Evolutionary conservation across 2,329 filamentous ascomycete species (phyloP), one percentile per base, ranked within the genome.

Genomic region (Alternaria triticina): DNA sequence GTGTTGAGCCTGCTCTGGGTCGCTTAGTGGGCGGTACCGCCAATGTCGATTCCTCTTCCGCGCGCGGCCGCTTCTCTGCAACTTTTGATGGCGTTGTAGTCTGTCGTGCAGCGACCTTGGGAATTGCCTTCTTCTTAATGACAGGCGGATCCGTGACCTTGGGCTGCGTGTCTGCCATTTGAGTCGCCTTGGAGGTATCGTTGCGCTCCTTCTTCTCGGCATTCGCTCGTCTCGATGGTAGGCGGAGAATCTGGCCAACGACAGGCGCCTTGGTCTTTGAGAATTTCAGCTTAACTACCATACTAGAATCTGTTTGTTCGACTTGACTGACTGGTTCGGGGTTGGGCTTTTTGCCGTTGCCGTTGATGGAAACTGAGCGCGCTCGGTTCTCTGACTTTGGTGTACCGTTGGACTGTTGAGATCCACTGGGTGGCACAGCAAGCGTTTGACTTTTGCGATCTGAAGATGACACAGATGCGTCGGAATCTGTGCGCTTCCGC

Each of bases 261-360:
- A 82, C 81, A 57, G 82, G 82, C 45, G 78, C 77, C 69, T 84
- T 83, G 44, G 81, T 74, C 69, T 83, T 86, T 15, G 84, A 83
- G 69, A 86, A 87, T 62, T 82, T 86, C 44, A 87, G 72, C 65
- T 80, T 85, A 25, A 86, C 82, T 47, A 86, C 76, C 36, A 84
- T 77, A 23, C 62, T 73, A 3, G 67, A 43, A 9, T 67, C 62
- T 15, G 58, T 28, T 36, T 68, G 60, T 20, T 72, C 66, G 22
- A 40, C 60, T 10, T 57, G 62, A 43, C 50, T 64, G 46, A 65
- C 44, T 33, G 67, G 49, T 45, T 66, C 62, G 46, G 56, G 51
- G 49, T 56, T 67, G 30, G 77, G 73, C 28, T 73, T 71, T 46
- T 75, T 77, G 27, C 66, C 71, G 45, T 75, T 77, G 27, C 66